A percentile compares a stretch with the other conserved stretches of the same genome.
Evolutionary conservation across 2,329 filamentous ascomycete species (phyloP).

Genomic region (Didymella arachidicola): DNA sequence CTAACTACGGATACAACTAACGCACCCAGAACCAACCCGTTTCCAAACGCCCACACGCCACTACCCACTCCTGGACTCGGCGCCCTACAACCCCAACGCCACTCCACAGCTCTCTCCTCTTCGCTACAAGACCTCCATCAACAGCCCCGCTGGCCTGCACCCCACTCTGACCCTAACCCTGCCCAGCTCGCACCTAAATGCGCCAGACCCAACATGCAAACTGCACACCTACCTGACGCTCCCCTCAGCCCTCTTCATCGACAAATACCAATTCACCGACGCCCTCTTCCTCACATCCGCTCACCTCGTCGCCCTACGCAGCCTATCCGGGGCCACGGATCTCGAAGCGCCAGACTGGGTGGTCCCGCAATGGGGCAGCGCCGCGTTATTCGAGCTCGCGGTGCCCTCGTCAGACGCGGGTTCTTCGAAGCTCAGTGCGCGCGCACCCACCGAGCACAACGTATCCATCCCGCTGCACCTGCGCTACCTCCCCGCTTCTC

Average conservation of each 20-base stretch:
- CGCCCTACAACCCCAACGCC: conserved; percentile 33
- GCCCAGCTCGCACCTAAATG: conserved; percentile 62
- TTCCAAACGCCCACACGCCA: conserved; percentile 91
- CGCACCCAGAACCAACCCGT: conserved; percentile 69
- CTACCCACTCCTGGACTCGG: conserved; percentile 58
- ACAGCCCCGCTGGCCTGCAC: conserved; percentile 80
- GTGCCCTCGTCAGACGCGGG: conserved; percentile 52
- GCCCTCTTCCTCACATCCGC: conserved; percentile 80
- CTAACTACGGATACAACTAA: conserved; percentile 6
- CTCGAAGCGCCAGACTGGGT: conserved; percentile 90
- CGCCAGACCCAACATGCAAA: conserved; percentile 63
- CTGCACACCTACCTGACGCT: conserved; percentile 84
- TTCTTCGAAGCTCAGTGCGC: neutral
- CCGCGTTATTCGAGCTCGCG: conserved; percentile 76
- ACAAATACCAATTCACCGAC: conserved; percentile 84
- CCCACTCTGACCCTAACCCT: conserved; percentile 77
- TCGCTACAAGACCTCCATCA: conserved; percentile 68
- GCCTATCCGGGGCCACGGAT: conserved; percentile 79
- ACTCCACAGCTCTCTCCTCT: conserved; percentile 26
- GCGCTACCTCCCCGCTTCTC: conserved; percentile 70
- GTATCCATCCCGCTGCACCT: conserved; percentile 82
- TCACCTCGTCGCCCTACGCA: conserved; percentile 73
- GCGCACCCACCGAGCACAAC: conserved; percentile 59
- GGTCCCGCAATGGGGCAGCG: conserved; percentile 78
- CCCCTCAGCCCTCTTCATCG: conserved; percentile 81